Base-by-base conservation (phyloP, 768 basidiomycete genomes). In the Floccularia luteovirens region DNA sequence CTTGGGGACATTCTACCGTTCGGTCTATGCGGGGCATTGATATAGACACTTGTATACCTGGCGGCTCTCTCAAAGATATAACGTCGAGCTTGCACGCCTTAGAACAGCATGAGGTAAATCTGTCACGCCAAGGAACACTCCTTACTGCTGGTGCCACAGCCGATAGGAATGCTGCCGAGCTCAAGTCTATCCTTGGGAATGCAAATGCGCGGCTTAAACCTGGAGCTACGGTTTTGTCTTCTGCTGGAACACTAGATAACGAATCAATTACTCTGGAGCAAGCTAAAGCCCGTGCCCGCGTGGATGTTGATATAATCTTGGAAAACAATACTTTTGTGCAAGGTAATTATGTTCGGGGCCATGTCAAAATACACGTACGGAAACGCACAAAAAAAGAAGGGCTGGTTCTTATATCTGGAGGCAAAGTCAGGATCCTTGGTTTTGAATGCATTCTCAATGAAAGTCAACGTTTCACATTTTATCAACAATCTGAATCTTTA, bases 351-450 rank as follows among this genome's bases (percentile, higher is more conserved):
- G 60, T 94, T 31, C 72, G 72, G 32, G 92, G 92, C 2, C 61
- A 69, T 28, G 63, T 92, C 59, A 75, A 80, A 36, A 61, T 93
- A 28, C 69, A 67, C 23, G 70, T 94, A 14, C 67, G 70, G 38
- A 67, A 74, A 34, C 70, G 71, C 20, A 52, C 65, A 21, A 75
- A 67, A 55, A 77, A 76, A 47, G 74, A 75, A 41, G 55, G 70
- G 1, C 64, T 75, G n/a, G 54, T 90, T 2, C 63, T 78, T 48
- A 58, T 94, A 11, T 79, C 79, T 27, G 78, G 71, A 25, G 87
- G 79, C 3, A 93, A 90, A 63, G 58, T 93, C 23, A 69, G 90
- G 43, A 68, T 92, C 16, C 71, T 93, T 38, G 90, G 92, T 3
- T 91, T 90, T 55, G 92, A 94, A 62, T 79, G 75, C 31, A 69